Evolutionary conservation across 2,329 filamentous ascomycete species (phyloP).

Genomic region (Teratosphaeria destructans): DNA sequence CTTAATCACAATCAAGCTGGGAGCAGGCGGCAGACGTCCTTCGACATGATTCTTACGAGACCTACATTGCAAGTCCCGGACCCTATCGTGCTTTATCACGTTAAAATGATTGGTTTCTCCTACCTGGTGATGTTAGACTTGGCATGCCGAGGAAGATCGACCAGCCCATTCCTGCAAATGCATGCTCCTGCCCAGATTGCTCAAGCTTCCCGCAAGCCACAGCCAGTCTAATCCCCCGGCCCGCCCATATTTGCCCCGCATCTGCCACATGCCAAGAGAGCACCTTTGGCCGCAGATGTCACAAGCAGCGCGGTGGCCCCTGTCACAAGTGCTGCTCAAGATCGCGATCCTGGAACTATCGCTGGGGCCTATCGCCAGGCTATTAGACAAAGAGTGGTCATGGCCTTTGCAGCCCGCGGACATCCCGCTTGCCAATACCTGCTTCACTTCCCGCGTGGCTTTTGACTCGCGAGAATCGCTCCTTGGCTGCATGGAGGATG

Average conservation of each 20-base stretch:
- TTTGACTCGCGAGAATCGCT: not conserved
- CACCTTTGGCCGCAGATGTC: not conserved
- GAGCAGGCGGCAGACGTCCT: too few species aligned
- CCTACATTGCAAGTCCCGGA: not conserved
- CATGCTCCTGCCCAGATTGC: not conserved
- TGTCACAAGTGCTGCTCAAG: not conserved
- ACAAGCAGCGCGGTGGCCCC: not conserved
- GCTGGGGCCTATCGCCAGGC: not conserved
- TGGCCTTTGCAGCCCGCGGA: not conserved
- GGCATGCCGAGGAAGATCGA: not conserved
- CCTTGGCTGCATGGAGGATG: not conserved
- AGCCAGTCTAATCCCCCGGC: not conserved
- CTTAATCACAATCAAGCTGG: too few species aligned
- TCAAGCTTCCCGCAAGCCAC: not conserved
- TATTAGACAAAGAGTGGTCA: not conserved
- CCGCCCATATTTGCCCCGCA: not conserved
- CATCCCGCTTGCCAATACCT: not conserved
- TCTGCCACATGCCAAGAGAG: not conserved
- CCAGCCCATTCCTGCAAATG: not conserved
- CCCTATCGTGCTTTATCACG: not conserved
- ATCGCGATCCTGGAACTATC: not conserved
- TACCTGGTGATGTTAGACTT: not conserved
- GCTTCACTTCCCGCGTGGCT: not conserved
- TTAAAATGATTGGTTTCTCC: not conserved
- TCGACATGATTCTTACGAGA: too few species aligned